Evolutionary conservation across 1,284 basidiomycete species (phyloP).

Genomic region (Irpex sp.): DNA sequence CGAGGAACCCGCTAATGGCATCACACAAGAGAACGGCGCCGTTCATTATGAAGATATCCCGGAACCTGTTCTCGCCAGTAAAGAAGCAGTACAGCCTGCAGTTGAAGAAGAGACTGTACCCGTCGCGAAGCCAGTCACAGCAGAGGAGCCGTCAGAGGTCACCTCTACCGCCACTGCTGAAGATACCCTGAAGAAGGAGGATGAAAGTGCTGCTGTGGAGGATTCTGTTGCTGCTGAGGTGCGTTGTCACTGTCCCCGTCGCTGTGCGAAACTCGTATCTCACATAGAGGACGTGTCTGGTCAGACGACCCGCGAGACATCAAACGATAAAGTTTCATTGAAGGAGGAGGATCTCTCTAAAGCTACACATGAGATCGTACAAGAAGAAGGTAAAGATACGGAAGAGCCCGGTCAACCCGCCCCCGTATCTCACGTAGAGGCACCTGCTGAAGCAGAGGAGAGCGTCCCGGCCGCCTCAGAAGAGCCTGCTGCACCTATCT

Average conservation of each 20-base stretch:
- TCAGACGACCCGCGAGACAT: neutral
- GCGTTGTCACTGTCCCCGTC: neutral
- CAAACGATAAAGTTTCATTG: neutral
- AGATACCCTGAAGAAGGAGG: constrained; percentile 2
- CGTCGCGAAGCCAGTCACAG: neutral
- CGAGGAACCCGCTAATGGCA: neutral
- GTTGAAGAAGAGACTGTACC: neutral
- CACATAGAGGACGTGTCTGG: neutral
- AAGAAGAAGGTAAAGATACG: neutral
- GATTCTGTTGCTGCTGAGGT: neutral
- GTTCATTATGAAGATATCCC: neutral
- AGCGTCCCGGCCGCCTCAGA: neutral
- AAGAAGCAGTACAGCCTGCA: neutral
- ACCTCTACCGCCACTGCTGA: neutral
- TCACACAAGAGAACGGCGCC: neutral
- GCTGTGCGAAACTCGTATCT: neutral
- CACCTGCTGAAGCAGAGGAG: constrained; percentile 4
- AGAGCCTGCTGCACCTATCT: too few relatives aligned
- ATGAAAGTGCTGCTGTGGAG: neutral
- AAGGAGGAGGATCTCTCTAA: neutral
- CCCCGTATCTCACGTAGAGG: constrained; percentile 2
- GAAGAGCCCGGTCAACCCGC: neutral
- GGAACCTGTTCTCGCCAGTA: neutral
- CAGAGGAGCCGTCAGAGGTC: neutral
- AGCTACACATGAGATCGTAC: constrained; percentile 1